A percentile compares a stretch with the other conserved stretches of the same genome.
Conservation (phyloP, 257 asterid species). For the Phtheirospermum japonicum region DNA sequence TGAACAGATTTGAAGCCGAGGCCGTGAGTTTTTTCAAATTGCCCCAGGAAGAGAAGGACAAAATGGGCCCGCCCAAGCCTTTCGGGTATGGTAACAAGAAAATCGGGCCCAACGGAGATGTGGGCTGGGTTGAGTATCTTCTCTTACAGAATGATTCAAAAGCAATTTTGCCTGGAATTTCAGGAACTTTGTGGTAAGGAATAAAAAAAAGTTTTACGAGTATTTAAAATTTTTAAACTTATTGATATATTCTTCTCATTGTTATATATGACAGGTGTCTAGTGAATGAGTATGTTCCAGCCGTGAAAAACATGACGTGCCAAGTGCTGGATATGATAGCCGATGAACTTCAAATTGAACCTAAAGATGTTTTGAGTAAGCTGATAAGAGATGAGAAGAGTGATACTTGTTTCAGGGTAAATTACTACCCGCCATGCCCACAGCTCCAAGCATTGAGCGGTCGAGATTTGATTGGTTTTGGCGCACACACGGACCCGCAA, state of each 20-base stretch:
- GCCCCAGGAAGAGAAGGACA: constrained; percentile 37
- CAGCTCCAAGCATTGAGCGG: too few relatives aligned
- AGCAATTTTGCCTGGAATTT: constrained; percentile 29
- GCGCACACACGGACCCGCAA: constrained; percentile 57
- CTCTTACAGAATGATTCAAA: constrained; percentile 25
- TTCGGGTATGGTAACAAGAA: constrained; percentile 40
- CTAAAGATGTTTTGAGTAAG: constrained; percentile 27
- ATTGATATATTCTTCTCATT: not conserved
- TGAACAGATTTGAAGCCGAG: constrained; percentile 34
- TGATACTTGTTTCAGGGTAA: constrained; percentile 41
- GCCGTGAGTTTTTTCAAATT: constrained; percentile 32
- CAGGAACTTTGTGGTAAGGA: constrained; percentile 38
- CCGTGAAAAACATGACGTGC: constrained; percentile 28
- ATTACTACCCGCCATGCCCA: constrained; percentile 50
- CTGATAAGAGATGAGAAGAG: constrained; percentile 35
- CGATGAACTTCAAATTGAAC: constrained; percentile 28
- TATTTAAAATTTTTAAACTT: not conserved
- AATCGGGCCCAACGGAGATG: constrained; percentile 47
- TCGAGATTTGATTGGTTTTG: constrained; percentile 41
- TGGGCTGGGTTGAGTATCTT: constrained; percentile 52
- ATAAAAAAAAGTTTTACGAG: not conserved
- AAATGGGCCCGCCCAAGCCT: constrained; percentile 35
- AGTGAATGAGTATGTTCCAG: constrained; percentile 30
- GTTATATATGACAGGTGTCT: constrained; percentile 25
- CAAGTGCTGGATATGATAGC: constrained; percentile 41